These are phyloP conservation scores for Cordyceps cateniannulata DNA, from an alignment of 2,329 filamentous ascomycete species.

Conservation along the genomic window DNA sequence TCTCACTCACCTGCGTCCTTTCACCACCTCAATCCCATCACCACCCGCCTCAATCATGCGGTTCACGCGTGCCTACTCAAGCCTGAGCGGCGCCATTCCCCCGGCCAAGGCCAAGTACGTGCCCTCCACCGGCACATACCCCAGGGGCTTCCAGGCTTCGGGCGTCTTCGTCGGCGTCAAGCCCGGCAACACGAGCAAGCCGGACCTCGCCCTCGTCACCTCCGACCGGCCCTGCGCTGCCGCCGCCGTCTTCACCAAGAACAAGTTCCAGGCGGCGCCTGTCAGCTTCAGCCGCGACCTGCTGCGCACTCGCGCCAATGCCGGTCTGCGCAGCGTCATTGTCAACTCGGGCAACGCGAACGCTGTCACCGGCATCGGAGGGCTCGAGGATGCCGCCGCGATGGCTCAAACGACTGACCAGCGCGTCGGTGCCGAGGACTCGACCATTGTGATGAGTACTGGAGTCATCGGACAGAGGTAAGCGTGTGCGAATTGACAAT, in stretches of 20 bases:
- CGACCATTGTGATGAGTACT: slow-evolving; percentile 95
- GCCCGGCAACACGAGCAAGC: slow-evolving; percentile 81
- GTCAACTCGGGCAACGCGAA: slow-evolving; percentile 97
- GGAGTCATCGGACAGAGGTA: slow-evolving; percentile 93
- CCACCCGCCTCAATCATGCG: slow-evolving; percentile 22
- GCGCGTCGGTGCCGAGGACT: slow-evolving; percentile 41
- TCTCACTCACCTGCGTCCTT: neutral
- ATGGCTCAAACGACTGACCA: slow-evolving; percentile 79
- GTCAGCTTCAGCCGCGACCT: slow-evolving; percentile 78
- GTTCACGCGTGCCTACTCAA: slow-evolving; percentile 28
- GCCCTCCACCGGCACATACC: slow-evolving; percentile 77
- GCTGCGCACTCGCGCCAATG: slow-evolving; percentile 57
- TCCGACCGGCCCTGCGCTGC: slow-evolving; percentile 82
- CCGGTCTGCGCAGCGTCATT: slow-evolving; percentile 72
- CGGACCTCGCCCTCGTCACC: slow-evolving; percentile 81
- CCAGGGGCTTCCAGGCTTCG: slow-evolving; percentile 80
- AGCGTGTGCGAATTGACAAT: slow-evolving; percentile 14
- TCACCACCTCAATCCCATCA: slow-evolving; percentile 11
- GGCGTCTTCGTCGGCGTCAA: slow-evolving; percentile 92
- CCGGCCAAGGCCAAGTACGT: slow-evolving; percentile 85
- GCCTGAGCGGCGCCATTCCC: slow-evolving; percentile 45
- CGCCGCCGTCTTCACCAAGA: slow-evolving; percentile 93
- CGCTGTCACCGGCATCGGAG: slow-evolving; percentile 87
- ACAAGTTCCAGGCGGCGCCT: slow-evolving; percentile 95
- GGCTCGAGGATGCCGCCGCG: slow-evolving; percentile 75